These are phyloP conservation scores for Entoloma clypeatum DNA, from an alignment of 1,284 basidiomycete species.

Conservation along the genomic window DNA sequence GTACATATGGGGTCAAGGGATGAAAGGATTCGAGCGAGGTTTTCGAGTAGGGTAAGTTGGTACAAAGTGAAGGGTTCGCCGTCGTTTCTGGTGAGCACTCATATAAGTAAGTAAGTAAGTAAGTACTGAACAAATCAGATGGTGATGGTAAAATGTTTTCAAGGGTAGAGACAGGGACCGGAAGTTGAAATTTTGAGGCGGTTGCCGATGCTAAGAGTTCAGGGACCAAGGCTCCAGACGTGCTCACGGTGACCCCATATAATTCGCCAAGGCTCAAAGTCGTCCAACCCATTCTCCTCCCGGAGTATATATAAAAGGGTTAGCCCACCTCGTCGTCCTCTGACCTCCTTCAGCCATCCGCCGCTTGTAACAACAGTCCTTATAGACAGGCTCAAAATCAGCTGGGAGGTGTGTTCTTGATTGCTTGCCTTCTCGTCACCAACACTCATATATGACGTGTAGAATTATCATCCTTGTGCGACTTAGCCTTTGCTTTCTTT, in stretches of 20 bases:
- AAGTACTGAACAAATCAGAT: too few species aligned
- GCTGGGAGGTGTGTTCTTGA: slow-evolving; percentile 55
- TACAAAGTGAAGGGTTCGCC: too few species aligned
- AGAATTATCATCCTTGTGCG: slow-evolving; percentile 56
- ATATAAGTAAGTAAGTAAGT: too few species aligned
- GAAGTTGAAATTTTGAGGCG: slow-evolving; percentile 48
- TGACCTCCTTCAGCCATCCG: slow-evolving; percentile 31
- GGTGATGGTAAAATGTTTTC: slow-evolving; percentile 29
- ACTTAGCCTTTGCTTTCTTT: slow-evolving; percentile 57
- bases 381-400: slow-evolving; percentile 75
- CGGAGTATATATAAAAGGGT: slow-evolving; percentile 49
- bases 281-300: slow-evolving; percentile 36
- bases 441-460: slow-evolving; percentile 14
- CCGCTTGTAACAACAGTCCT: slow-evolving; percentile 75
- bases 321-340: slow-evolving; percentile 21
- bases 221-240: slow-evolving; percentile 43
- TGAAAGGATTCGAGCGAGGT: too few species aligned
- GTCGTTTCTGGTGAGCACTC: too few species aligned
- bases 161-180: slow-evolving; percentile 44
- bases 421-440: slow-evolving; percentile 21
- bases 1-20: too few species aligned
- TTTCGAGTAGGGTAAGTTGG: too few species aligned
- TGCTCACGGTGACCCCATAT: slow-evolving; percentile 39
- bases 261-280: slow-evolving; percentile 33
- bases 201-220: slow-evolving; percentile 54